Evolutionary conservation across 768 basidiomycete species (phyloP).

Genomic region (Rhodotorula kratochvilovae): DNA sequence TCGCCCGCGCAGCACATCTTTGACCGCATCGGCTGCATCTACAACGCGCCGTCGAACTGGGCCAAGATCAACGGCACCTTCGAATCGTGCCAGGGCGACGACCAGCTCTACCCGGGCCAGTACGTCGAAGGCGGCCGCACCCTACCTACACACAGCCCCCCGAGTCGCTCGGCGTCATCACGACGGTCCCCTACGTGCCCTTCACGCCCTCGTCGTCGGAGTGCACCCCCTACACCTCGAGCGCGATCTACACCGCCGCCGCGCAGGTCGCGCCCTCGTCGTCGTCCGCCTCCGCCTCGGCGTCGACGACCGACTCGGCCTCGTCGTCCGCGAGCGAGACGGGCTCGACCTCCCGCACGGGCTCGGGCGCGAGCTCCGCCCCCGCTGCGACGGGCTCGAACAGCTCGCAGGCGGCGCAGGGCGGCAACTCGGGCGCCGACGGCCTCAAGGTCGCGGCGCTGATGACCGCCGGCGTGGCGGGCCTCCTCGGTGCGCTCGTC

Average conservation of each 20-base stretch:
- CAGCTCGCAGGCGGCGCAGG: background rate
- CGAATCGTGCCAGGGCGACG: conserved; percentile 63
- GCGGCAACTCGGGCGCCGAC: background rate
- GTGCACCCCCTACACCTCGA: conserved; percentile 42
- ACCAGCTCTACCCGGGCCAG: conserved; percentile 53
- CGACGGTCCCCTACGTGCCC: conserved; percentile 44
- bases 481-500: background rate
- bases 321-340: background rate
- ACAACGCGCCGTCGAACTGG: conserved; percentile 67
- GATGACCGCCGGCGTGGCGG: conserved; percentile 6
- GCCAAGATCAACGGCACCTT: conserved; percentile 55
- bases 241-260: conserved; percentile 34
- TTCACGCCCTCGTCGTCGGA: conserved; percentile 43
- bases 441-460: conserved; percentile 5
- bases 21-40: conserved; percentile 63
- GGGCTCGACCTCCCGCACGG: background rate
- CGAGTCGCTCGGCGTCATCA: conserved; percentile 39
- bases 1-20: conserved; percentile 64
- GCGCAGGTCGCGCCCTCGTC: conserved; percentile 1
- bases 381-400: background rate
- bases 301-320: background rate
- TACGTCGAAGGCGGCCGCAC: conserved; percentile 23
- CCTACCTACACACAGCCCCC: conserved; percentile 38
- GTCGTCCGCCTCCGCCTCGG: conserved; percentile 9
- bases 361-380: background rate